These are phyloP conservation scores for Teunomyces pallodes DNA, from an alignment of 805 yeast genomes.

Conservation along the genomic window DNA sequence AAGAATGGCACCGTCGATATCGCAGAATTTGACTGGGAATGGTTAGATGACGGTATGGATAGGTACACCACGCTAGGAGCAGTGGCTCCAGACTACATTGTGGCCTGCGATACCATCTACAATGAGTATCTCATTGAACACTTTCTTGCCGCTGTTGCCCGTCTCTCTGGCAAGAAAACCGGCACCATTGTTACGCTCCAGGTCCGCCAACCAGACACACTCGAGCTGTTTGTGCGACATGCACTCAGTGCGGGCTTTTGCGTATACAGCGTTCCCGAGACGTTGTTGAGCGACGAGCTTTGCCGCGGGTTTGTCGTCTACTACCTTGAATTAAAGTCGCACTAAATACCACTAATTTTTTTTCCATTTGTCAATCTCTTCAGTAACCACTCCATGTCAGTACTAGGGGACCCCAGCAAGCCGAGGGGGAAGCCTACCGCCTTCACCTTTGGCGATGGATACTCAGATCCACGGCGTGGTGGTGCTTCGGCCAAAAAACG, in stretches of 20 bases:
- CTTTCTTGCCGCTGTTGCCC: conserved; percentile 43
- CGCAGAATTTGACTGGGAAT: conserved; percentile 63
- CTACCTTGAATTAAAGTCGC: conserved; percentile 13
- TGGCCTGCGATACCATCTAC: conserved; percentile 67
- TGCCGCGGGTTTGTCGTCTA: conserved; percentile 47
- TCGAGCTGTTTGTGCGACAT: conserved; percentile 44
- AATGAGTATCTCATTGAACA: conserved; percentile 56
- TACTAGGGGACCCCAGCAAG: conserved; percentile 2
- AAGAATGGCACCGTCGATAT: conserved; percentile 34
- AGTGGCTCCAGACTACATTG: conserved; percentile 41
- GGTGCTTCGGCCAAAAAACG: not conserved
- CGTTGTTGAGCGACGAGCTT: conserved; percentile 29
- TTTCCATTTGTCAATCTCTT: not conserved
- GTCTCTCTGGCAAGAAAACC: conserved; percentile 31
- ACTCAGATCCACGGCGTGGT: not conserved
- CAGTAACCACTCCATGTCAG: not conserved
- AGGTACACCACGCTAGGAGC: conserved; percentile 14
- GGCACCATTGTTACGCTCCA: conserved; percentile 49
- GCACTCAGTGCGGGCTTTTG: conserved; percentile 29
- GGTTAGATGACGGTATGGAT: conserved; percentile 31
- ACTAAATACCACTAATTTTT: not conserved
- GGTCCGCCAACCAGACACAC: conserved; percentile 49
- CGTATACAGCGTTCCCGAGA: conserved; percentile 32
- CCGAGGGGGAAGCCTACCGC: conserved; percentile 1
- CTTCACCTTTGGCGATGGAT: conserved; percentile 3